phyloP scores from a whole-genome alignment of 2,329 filamentous ascomycete genomes.

The Scopulariopsis brevicaulis region DNA sequence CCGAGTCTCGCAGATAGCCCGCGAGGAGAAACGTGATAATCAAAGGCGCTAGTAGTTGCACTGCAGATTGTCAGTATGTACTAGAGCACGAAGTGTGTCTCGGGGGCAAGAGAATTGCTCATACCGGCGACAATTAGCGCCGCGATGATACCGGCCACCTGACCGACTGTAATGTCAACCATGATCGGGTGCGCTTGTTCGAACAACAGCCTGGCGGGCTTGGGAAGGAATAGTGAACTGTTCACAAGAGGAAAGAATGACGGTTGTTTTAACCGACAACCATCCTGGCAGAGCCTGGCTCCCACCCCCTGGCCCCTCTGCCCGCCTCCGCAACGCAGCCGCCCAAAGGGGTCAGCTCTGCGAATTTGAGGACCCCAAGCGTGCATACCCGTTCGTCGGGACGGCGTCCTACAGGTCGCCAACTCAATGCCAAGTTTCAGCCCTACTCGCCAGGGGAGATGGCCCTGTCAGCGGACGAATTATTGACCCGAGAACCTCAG shows the following conservation, averaged over 20 bases:
- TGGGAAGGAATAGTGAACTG: neutral
- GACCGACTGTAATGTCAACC: constrained; percentile 11
- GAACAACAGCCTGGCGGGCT: neutral
- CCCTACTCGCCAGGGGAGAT: neutral
- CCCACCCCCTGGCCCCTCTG: too few species aligned
- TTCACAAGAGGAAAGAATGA: too few species aligned
- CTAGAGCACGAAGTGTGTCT: neutral
- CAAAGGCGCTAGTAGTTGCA: constrained; percentile 23
- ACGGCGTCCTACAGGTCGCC: neutral
- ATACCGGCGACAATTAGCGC: constrained; percentile 11
- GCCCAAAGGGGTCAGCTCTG: neutral
- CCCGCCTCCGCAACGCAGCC: too few species aligned
- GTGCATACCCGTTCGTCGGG: neutral
- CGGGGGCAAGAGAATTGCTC: neutral
- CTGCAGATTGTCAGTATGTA: constrained; percentile 9
- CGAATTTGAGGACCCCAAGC: neutral
- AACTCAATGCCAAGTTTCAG: neutral
- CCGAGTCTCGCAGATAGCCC: constrained; percentile 20
- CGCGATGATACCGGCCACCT: constrained; percentile 14
- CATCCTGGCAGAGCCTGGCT: too few species aligned
- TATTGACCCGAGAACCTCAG: neutral
- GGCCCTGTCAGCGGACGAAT: neutral
- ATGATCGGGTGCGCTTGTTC: constrained; percentile 4
- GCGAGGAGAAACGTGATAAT: constrained; percentile 22
- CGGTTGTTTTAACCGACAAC: too few species aligned